These are phyloP conservation scores for Trichosporon coremiiforme DNA, from an alignment of 1,284 basidiomycete genomes.

Conservation along the genomic window DNA sequence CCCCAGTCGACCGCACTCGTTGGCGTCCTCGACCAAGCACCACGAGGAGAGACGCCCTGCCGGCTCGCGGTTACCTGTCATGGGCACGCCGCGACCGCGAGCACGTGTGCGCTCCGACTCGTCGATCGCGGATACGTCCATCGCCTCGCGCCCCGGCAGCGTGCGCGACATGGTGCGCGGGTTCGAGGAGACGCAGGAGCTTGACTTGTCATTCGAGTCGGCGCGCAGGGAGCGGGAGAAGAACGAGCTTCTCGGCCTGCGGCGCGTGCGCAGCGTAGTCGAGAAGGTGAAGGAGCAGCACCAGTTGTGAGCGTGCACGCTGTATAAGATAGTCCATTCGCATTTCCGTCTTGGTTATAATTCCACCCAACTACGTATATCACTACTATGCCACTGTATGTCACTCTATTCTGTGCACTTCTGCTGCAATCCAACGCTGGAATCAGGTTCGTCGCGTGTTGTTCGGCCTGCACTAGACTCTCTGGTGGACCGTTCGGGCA, in stretches of 20 bases:
- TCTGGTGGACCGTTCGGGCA: neutral
- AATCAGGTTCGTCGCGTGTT: neutral
- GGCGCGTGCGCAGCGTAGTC: slow-evolving; percentile 22
- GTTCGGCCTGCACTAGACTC: neutral
- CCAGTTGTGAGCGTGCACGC: neutral
- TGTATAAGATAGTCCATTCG: neutral
- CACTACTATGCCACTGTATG: slow-evolving; percentile 14
- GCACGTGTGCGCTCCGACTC: slow-evolving; percentile 7
- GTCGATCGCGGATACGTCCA: neutral
- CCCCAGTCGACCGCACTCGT: slow-evolving; percentile 1
- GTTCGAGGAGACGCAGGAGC: slow-evolving; percentile 20
- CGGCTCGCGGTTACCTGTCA: neutral
- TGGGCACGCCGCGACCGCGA: slow-evolving; percentile 8
- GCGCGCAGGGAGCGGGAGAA: slow-evolving; percentile 27
- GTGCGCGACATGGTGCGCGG: slow-evolving; percentile 21
- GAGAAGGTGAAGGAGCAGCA: slow-evolving; percentile 19
- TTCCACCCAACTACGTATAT: neutral
- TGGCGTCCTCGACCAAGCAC: neutral
- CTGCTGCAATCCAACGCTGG: neutral
- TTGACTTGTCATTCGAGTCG: slow-evolving; percentile 24
- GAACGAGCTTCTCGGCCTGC: neutral
- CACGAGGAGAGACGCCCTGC: neutral
- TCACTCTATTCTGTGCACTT: neutral
- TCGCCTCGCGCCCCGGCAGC: slow-evolving; percentile 3
- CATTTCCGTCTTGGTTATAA: slow-evolving; percentile 12